A percentile compares a stretch with the other conserved stretches of the same genome.
Conservation (phyloP, 139 green algal species). For the Chlamydomonas sp. region DNA sequence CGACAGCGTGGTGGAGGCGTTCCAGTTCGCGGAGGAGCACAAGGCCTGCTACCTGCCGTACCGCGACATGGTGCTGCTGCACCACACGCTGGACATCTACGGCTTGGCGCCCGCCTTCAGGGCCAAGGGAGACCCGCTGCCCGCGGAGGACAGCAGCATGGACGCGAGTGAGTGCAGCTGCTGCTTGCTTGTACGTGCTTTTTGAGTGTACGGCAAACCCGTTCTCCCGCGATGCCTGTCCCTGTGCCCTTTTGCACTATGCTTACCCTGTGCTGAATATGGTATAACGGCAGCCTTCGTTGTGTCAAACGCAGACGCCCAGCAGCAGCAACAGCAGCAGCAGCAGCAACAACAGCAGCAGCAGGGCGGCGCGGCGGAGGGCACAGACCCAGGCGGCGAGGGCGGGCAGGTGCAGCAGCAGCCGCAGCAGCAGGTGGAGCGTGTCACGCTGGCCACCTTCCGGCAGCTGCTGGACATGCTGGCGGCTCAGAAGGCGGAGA, state of each 20-base stretch:
- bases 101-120: slow-evolving; percentile 56
- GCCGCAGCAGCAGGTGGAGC: background rate
- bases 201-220: background rate
- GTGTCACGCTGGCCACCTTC: slow-evolving; percentile 66
- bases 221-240: background rate
- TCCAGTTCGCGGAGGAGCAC: slow-evolving; percentile 66
- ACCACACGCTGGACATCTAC: slow-evolving; percentile 50
- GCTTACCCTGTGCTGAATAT: background rate
- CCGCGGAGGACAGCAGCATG: slow-evolving; percentile 9
- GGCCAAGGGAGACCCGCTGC: slow-evolving; percentile 26
- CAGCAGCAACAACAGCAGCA: background rate
- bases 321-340: slow-evolving; percentile 24
- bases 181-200: background rate
- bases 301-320: background rate
- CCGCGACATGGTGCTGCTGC: slow-evolving; percentile 62
- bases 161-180: background rate
- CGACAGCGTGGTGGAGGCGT: slow-evolving; percentile 63
- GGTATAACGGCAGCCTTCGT: background rate
- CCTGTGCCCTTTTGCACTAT: background rate
- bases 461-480: slow-evolving; percentile 64
- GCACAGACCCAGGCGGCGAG: background rate
- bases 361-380: background rate
- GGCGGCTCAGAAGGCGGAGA: slow-evolving; percentile 61
- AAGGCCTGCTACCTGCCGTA: slow-evolving; percentile 64
- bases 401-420: background rate